Conservation (phyloP, 2,329 filamentous ascomycete genomes). For the Hirsutella minnesotensis region DNA sequence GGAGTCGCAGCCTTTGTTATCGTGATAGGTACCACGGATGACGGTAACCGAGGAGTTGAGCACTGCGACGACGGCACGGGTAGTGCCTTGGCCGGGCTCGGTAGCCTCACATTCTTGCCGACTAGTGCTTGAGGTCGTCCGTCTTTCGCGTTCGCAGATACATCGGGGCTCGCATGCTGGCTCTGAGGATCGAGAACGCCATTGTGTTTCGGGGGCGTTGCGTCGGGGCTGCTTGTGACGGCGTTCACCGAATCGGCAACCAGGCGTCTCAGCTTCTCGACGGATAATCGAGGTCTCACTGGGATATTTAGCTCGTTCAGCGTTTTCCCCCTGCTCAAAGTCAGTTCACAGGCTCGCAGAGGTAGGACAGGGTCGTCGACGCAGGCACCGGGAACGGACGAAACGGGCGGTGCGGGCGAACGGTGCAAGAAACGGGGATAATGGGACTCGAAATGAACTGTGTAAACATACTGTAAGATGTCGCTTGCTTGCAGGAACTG, state of each 20-base stretch:
- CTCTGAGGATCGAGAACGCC: no score
- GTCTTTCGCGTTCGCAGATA: neutral
- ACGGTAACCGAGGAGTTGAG: no score
- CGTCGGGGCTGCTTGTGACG: slow-evolving; percentile 5
- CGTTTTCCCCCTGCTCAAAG: slow-evolving; percentile 21
- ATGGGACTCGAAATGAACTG: neutral
- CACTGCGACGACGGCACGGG: no score
- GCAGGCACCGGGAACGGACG: neutral
- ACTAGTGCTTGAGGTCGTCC: neutral
- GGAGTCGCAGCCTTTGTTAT: neutral
- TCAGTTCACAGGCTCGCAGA: slow-evolving; percentile 10
- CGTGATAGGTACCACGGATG: no score
- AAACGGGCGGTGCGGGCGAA: neutral
- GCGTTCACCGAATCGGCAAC: slow-evolving; percentile 17
- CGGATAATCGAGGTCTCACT: slow-evolving; percentile 29
- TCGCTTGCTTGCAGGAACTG: slow-evolving; percentile 46
- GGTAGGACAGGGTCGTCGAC: neutral
- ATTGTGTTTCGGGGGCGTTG: no score
- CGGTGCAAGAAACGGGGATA: neutral
- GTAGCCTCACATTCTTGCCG: slow-evolving; percentile 6
- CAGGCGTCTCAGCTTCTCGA: slow-evolving; percentile 29
- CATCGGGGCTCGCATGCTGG: no score
- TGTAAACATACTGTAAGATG: slow-evolving; percentile 43
- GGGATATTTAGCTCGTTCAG: slow-evolving; percentile 44
- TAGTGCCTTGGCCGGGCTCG: slow-evolving; percentile 3